These are phyloP conservation scores for Pyrenophora graminea DNA, from an alignment of 2,329 filamentous ascomycete genomes.

Conservation along the genomic window DNA sequence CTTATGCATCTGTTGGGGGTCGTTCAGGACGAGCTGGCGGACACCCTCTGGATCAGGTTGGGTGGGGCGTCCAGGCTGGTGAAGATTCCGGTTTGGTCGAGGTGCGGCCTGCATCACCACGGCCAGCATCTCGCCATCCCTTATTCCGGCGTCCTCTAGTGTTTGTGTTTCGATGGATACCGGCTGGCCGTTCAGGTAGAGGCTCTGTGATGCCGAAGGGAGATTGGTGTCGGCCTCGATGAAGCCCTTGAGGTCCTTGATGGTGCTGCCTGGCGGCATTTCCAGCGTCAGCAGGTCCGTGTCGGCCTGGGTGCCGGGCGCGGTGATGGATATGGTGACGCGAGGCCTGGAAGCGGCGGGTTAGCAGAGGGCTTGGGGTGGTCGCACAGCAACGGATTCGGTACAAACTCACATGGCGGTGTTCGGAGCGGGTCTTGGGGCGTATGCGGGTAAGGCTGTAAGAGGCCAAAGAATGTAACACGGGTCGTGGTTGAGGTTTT, in stretches of 20 bases:
- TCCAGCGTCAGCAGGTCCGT: conserved; percentile 81
- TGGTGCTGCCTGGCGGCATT: conserved; percentile 78
- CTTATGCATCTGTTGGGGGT: conserved; percentile 72
- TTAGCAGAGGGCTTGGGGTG: conserved; percentile 32
- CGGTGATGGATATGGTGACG: conserved; percentile 83
- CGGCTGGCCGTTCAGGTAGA: conserved; percentile 87
- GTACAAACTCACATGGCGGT: conserved; percentile 43
- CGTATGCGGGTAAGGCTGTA: conserved; percentile 37
- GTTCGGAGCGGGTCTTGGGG: conserved; percentile 11
- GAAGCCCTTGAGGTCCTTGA: conserved; percentile 84
- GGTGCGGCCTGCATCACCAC: conserved; percentile 66
- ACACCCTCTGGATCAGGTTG: conserved; percentile 72
- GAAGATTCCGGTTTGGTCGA: conserved; percentile 14
- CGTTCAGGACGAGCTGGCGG: conserved; percentile 79
- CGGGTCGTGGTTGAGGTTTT: conserved; percentile 4
- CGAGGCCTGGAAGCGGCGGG: conserved; percentile 63
- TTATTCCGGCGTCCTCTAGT: conserved; percentile 77
- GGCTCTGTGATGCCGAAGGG: conserved; percentile 72
- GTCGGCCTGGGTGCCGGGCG: conserved; percentile 68
- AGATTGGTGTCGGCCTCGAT: conserved; percentile 83
- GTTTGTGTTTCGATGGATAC: conserved; percentile 79
- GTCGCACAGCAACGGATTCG: conserved; percentile 44
- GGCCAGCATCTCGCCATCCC: conserved; percentile 89
- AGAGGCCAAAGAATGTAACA: conserved; percentile 37
- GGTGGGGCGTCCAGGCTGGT: conserved; percentile 13